Percentiles rank a stretch among this genome's conserved stretches.
Evolutionary conservation across 352 stramenopile genomes (phyloP).

Genomic region (Phytopythium montanum): DNA sequence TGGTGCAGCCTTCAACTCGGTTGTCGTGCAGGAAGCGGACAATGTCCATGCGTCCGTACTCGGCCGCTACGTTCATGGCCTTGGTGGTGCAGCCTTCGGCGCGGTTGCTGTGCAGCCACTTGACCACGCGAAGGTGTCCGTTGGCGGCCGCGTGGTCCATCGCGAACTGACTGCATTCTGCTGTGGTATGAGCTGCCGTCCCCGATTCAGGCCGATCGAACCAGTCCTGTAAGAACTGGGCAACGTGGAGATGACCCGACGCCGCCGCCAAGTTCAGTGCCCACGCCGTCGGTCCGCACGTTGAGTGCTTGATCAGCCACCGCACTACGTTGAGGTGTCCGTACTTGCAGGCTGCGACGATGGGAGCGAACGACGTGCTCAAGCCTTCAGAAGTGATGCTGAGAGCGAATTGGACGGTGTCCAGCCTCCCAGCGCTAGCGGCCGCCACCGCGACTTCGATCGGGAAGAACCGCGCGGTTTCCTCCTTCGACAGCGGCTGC

Average conservation of each 20-base stretch:
- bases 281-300: conserved; percentile 10
- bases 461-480: neutral
- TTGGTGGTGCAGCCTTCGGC: conserved; percentile 14
- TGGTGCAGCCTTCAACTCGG: conserved; percentile 19
- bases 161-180: conserved; percentile 8
- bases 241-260: conserved; percentile 12
- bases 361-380: conserved; percentile 14
- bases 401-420: conserved; percentile 19
- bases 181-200: neutral
- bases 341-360: conserved; percentile 10
- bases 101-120: conserved; percentile 15
- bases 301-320: conserved; percentile 9
- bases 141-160: conserved; percentile 19
- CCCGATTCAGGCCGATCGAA: neutral
- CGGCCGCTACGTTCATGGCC: conserved; percentile 29
- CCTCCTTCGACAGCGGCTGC: neutral
- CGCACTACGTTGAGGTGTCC: conserved; percentile 19
- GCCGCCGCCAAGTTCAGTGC: conserved; percentile 14
- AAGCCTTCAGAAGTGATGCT: conserved; percentile 14
- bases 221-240: conserved; percentile 9
- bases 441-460: conserved; percentile 13
- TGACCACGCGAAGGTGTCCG: conserved; percentile 14
- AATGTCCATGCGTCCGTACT: conserved; percentile 27
- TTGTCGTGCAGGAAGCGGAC: conserved; percentile 32
- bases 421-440: conserved; percentile 12